Evolutionary conservation across 805 yeast species (phyloP), one percentile per base, ranked within the genome.

Genomic region (Ogataea henricii): DNA sequence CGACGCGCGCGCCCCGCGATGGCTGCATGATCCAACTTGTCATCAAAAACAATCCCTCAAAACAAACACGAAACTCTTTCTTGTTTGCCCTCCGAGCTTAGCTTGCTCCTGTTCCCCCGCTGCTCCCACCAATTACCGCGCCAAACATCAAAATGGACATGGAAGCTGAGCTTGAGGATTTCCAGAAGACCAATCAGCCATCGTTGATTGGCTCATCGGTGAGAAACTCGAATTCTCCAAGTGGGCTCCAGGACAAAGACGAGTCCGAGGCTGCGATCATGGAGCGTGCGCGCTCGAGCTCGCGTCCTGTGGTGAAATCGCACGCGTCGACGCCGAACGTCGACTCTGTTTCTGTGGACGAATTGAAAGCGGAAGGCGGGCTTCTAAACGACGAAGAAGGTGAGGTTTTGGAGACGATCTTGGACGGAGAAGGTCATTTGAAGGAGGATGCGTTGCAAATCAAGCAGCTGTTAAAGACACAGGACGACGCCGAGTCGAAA

Each of bases 371-470:
- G 7, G 78, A 80, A 38, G 78, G 83, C 33, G 84, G 84, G 3
- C 65, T 82, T 6, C 62, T 81, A 56, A 78, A 77, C 52, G 84
- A 78, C 42, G 85, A 81, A 46, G 83, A 78, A 51, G 80, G 74
- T 51, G 83, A 74, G 54, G 77, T 73, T 52, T 74, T 82, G 55
- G 82, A 74, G 21, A 64, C 69, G 17, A 69, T 79, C 40, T 64
- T 82, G 57, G 85, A 82, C 55, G 70, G 71, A 10, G 69, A 71
- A 40, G 88, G 87, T 1, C 71, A 74, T 41, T 68, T 81, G 40
- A 81, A 74, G 56, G 69, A 68, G n/a, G 76, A 71, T 40, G 78
- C 74, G 20, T 63, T 71, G 52, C 73, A 65, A 49, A 51, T 56
- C 12, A 43, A 48, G 13, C 63, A 57, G 40, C 53, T 53, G 35